phyloP scores from a whole-genome alignment of 2,329 filamentous ascomycete species.

The Talaromyces islandicus region DNA sequence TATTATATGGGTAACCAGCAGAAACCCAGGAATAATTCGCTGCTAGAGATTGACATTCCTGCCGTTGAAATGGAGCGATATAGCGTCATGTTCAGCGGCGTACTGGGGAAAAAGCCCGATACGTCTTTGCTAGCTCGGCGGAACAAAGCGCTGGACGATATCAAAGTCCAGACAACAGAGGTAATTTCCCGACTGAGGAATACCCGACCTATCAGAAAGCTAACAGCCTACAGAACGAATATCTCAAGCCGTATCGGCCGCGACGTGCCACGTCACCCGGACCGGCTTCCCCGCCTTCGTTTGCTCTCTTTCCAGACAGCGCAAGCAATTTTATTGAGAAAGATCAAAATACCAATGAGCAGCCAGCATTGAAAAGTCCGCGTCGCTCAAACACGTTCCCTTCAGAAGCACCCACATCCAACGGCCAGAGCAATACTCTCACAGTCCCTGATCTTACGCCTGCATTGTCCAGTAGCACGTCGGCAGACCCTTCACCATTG shows the following conservation, averaged over 20 bases:
- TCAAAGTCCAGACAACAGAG: conserved; percentile 48
- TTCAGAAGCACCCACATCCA: neutral
- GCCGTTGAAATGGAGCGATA: conserved; percentile 78
- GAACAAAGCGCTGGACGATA: conserved; percentile 37
- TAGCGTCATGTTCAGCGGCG: conserved; percentile 82
- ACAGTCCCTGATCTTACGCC: conserved; percentile 6
- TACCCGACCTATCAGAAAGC: neutral
- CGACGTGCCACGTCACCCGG: conserved; percentile 33
- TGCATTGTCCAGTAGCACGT: conserved; percentile 6
- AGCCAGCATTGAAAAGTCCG: neutral
- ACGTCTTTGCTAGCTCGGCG: conserved; percentile 28
- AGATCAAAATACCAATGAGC: neutral
- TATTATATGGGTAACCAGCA: neutral
- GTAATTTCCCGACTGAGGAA: conserved; percentile 11
- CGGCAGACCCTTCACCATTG: neutral
- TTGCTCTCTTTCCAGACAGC: conserved; percentile 33
- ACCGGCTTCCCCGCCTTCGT: conserved; percentile 28
- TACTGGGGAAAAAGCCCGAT: conserved; percentile 50
- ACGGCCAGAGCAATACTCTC: neutral
- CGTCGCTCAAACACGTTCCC: conserved; percentile 17
- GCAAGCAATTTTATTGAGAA: neutral
- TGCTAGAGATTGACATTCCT: conserved; percentile 75
- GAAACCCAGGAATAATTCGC: conserved; percentile 5
- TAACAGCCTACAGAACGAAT: neutral
- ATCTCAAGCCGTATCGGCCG: conserved; percentile 16